phyloP scores from a whole-genome alignment of 208 protist species.

The Herpetomonas tarakana region DNA sequence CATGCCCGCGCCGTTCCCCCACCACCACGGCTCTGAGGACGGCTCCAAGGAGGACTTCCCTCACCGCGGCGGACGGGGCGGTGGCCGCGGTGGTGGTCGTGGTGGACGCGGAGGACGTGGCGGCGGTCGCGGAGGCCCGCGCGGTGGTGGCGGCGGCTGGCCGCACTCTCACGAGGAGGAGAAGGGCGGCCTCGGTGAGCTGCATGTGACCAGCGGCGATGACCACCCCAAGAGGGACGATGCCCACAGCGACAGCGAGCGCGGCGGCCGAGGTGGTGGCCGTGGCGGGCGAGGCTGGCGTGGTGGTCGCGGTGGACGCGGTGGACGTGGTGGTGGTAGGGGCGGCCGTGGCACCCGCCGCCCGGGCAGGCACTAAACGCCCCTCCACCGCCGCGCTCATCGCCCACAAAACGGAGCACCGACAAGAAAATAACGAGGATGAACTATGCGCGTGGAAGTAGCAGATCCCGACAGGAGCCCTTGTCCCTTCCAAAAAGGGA shows the following conservation, averaged over 20 bases:
- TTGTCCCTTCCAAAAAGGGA: too few species aligned
- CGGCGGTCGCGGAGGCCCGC: slow-evolving; percentile 3
- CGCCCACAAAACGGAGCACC: too few species aligned
- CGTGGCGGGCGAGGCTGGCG: slow-evolving; percentile 4
- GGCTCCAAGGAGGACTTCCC: not conserved
- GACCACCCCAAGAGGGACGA: not conserved
- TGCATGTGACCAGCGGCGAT: slow-evolving; percentile 1
- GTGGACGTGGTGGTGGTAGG: not conserved
- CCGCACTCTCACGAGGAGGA: not conserved
- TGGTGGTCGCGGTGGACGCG: not conserved
- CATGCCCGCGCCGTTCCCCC: slow-evolving; percentile 6
- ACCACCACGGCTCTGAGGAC: not conserved
- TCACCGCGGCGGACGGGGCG: slow-evolving; percentile 4
- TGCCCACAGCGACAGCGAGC: not conserved
- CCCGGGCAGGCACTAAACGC: too few species aligned
- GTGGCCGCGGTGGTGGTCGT: slow-evolving; percentile 5
- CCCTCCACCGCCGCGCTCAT: too few species aligned
- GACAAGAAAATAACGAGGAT: slow-evolving; percentile 3
- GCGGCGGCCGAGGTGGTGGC: slow-evolving; percentile 2
- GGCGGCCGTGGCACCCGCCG: slow-evolving; percentile 3
- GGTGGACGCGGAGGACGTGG: slow-evolving; percentile 6
- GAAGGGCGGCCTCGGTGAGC: not conserved
- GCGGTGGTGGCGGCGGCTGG: not conserved
- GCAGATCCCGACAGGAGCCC: too few species aligned
- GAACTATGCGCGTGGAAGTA: too few species aligned